Percentiles rank a stretch among this genome's conserved stretches.
Evolutionary conservation across 2,329 filamentous ascomycete genomes (phyloP).

Genomic region (Aspergillus thermomutatus): DNA sequence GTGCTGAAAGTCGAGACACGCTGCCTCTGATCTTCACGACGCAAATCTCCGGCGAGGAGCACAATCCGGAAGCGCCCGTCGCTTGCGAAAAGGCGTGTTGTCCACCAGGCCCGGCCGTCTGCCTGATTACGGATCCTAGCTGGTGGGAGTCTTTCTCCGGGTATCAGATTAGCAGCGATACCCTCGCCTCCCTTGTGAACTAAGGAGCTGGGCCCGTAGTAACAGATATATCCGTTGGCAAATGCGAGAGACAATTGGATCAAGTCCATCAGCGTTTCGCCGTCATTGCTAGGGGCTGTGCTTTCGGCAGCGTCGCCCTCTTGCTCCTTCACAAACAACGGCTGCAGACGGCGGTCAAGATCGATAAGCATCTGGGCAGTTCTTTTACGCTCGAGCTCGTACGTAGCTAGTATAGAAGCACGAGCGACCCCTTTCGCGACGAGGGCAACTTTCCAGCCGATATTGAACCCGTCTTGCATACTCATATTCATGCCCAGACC

Average conservation of each 20-base stretch:
- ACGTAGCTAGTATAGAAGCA: slow-evolving; percentile 46
- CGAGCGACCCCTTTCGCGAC: slow-evolving; percentile 42
- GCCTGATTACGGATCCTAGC: slow-evolving; percentile 17
- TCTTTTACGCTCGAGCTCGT: slow-evolving; percentile 50
- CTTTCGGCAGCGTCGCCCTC: slow-evolving; percentile 1
- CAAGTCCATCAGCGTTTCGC: not conserved
- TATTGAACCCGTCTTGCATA: slow-evolving; percentile 52
- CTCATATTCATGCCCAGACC: slow-evolving; percentile 24
- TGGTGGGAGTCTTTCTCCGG: slow-evolving; percentile 20
- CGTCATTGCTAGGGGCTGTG: not conserved
- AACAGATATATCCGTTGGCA: slow-evolving; percentile 4
- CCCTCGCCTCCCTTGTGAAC: slow-evolving; percentile 1
- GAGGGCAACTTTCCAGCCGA: slow-evolving; percentile 53
- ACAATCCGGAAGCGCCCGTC: slow-evolving; percentile 36
- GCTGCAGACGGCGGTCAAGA: slow-evolving; percentile 48
- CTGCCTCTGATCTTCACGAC: slow-evolving; percentile 40
- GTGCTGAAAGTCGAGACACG: slow-evolving; percentile 49
- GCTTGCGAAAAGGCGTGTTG: slow-evolving; percentile 24
- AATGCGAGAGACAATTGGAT: slow-evolving; percentile 1
- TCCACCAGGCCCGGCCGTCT: slow-evolving; percentile 12
- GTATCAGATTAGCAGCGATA: slow-evolving; percentile 1
- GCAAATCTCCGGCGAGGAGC: slow-evolving; percentile 61
- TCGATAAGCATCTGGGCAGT: slow-evolving; percentile 64
- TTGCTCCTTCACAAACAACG: slow-evolving; percentile 3
- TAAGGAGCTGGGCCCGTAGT: slow-evolving; percentile 3